Evolutionary conservation across 2,329 filamentous ascomycete species (phyloP).

Genomic region (Aspergillus unguis): DNA sequence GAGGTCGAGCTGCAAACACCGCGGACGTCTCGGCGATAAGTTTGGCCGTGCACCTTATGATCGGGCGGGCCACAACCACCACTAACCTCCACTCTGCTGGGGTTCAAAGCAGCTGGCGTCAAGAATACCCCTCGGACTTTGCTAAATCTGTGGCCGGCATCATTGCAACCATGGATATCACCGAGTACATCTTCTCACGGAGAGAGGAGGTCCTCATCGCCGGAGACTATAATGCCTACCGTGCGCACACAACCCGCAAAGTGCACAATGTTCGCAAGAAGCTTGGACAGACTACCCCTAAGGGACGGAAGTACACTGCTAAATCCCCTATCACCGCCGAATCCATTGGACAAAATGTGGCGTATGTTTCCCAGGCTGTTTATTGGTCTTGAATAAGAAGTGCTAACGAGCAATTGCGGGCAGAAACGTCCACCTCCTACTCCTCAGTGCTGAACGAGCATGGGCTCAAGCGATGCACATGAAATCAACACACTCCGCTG

Average conservation of each 20-base stretch:
- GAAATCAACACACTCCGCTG: conserved; percentile 76
- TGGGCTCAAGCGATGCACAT: conserved; percentile 97
- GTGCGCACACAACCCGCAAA: conserved; percentile 72
- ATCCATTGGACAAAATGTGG: conserved; percentile 69
- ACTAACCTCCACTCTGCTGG: conserved; percentile 18
- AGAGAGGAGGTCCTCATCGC: conserved; percentile 81
- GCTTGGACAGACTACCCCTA: conserved; percentile 77
- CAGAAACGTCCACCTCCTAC: conserved; percentile 73
- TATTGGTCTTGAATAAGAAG: background rate
- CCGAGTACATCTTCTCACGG: conserved; percentile 72
- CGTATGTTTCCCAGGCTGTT: conserved; percentile 53
- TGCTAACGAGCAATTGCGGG: background rate
- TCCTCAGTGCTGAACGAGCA: conserved; percentile 83
- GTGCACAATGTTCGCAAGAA: conserved; percentile 81
- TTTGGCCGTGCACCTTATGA: conserved; percentile 15
- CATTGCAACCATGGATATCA: conserved; percentile 72
- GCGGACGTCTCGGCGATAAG: background rate
- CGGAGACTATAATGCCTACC: conserved; percentile 85
- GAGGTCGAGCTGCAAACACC: conserved; percentile 11
- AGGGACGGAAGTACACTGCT: conserved; percentile 77
- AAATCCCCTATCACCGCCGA: conserved; percentile 69
- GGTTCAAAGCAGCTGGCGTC: background rate
- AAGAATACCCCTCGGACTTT: conserved; percentile 5
- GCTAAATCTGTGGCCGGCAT: background rate
- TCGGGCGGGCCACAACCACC: conserved; percentile 17